phyloP scores from a whole-genome alignment of 2,329 filamentous ascomycete genomes.

The Talaromyces islandicus region DNA sequence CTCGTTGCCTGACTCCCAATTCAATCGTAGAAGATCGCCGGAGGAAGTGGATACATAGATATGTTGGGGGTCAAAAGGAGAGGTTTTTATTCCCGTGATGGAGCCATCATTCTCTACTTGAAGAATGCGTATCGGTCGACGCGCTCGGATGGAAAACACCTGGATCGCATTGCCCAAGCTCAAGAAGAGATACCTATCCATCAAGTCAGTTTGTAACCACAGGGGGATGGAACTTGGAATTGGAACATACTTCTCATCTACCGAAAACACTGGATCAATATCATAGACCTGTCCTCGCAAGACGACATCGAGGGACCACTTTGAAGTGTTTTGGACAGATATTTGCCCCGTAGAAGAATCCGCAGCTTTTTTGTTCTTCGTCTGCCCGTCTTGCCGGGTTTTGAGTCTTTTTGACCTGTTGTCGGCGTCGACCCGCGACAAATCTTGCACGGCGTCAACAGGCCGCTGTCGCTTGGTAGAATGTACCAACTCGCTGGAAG shows the following conservation, averaged over 20 bases:
- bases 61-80: conserved; percentile 43
- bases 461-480: conserved; percentile 9
- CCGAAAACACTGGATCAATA: conserved; percentile 52
- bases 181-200: conserved; percentile 63
- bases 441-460: conserved; percentile 3
- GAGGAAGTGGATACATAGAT: conserved; percentile 49
- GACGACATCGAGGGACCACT: conserved; percentile 45
- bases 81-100: conserved; percentile 49
- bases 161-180: conserved; percentile 69
- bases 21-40: conserved; percentile 51
- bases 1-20: conserved; percentile 49
- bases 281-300: conserved; percentile 51
- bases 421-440: not conserved
- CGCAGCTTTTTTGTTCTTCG: not conserved
- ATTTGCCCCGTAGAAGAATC: not conserved
- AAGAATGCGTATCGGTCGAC: conserved; percentile 70
- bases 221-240: not conserved
- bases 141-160: conserved; percentile 75
- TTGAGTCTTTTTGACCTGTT: conserved; percentile 7
- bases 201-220: not conserved
- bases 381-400: not conserved
- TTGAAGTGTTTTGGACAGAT: conserved; percentile 1
- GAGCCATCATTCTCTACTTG: conserved; percentile 43
- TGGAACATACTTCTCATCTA: conserved; percentile 48
- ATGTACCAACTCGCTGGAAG: not conserved